A percentile compares a stretch with the other conserved stretches of the same genome.
These are phyloP conservation scores for Lasiodiplodia theobromae DNA, from an alignment of 2,329 filamentous ascomycete genomes.

Conservation along the genomic window DNA sequence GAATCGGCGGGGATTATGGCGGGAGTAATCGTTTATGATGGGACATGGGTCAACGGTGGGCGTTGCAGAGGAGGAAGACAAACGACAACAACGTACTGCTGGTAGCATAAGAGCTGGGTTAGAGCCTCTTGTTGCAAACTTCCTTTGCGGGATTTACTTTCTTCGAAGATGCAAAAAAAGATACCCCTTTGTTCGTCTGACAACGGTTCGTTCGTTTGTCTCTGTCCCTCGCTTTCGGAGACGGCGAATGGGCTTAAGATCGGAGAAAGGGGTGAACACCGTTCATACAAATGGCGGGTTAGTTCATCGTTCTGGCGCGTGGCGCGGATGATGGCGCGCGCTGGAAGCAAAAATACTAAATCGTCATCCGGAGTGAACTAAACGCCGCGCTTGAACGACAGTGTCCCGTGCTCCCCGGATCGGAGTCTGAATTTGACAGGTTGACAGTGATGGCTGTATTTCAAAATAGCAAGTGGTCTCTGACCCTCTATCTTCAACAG, in stretches of 20 bases:
- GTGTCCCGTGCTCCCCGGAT: neutral
- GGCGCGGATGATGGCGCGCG: conserved; percentile 1
- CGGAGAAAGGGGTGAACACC: conserved; percentile 16
- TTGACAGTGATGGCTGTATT: neutral
- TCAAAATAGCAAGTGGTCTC: too few species aligned
- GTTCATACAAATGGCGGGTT: conserved; percentile 4
- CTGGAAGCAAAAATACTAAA: conserved; percentile 13
- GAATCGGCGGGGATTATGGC: neutral
- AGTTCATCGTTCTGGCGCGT: conserved; percentile 3
- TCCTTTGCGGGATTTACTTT: conserved; percentile 10
- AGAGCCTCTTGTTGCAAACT: conserved; percentile 10
- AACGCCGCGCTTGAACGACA: neutral
- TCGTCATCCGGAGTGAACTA: conserved; percentile 1
- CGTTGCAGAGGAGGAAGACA: neutral
- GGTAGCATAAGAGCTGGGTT: conserved; percentile 11
- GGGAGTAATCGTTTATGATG: conserved; percentile 1
- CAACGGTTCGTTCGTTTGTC: neutral
- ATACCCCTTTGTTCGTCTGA: conserved; percentile 13
- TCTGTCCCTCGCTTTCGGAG: neutral
- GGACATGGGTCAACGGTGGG: neutral
- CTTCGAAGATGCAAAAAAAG: conserved; percentile 7
- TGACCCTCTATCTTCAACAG: neutral
- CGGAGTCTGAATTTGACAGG: too few species aligned
- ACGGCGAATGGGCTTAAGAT: neutral
- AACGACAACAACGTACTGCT: conserved; percentile 12